These are phyloP conservation scores for Diphasiastrum complanatum DNA, from an alignment of 83 land plant species.

Conservation along the genomic window DNA sequence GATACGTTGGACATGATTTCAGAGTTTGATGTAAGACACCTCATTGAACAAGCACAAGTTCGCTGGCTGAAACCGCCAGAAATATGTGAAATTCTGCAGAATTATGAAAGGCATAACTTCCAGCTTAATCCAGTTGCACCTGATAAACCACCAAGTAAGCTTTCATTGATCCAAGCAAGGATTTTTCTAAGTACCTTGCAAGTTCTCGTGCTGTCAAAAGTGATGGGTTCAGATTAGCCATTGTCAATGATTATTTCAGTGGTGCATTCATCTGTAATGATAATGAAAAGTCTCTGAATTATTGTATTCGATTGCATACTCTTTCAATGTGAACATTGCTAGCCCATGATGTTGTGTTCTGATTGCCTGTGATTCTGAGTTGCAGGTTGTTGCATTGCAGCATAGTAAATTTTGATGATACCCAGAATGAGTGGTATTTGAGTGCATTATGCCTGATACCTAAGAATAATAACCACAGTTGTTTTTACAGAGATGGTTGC, in stretches of 20 bases:
- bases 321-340: neutral
- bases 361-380: too few relatives aligned
- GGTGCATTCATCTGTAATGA: neutral
- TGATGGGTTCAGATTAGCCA: neutral
- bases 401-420: neutral
- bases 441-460: neutral
- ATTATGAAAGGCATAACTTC: constrained; percentile 38
- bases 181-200: neutral
- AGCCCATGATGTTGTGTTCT: too few relatives aligned
- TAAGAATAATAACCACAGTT: too few relatives aligned
- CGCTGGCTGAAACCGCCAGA: constrained; percentile 95
- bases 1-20: too few relatives aligned
- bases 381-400: neutral
- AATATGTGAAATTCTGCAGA: constrained; percentile 66
- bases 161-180: neutral
- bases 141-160: constrained; percentile 53
- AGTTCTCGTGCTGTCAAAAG: neutral
- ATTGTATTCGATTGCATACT: neutral
- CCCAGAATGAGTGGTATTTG: neutral
- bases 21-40: constrained; percentile 54
- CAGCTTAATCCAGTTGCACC: constrained; percentile 57
- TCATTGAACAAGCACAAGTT: constrained; percentile 54
- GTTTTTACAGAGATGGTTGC: too few relatives aligned
- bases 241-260: neutral
- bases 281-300: neutral